Base-by-base conservation (phyloP, 2,329 filamentous ascomycete species). In the Sphaceloma murrayae region DNA sequence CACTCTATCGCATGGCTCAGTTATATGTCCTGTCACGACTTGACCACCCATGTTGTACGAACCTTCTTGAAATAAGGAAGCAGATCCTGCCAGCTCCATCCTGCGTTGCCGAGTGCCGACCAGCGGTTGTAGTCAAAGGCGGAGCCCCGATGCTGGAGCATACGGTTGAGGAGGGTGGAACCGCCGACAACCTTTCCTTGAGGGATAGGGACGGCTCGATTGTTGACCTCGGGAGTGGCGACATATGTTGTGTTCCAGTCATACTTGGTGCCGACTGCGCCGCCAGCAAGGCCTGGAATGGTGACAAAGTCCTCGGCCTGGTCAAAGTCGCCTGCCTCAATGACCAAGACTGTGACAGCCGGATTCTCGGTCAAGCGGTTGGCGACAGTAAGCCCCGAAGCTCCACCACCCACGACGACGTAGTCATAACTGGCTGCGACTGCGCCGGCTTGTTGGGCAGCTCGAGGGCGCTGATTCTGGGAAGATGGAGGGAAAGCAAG, bases 41-140 rank as follows among this genome's bases (percentile, higher is more conserved):
- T n/a, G n/a, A n/a, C n/a, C n/a, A n/a, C n/a, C n/a, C n/a, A n/a
- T n/a, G n/a, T n/a, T n/a, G n/a, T n/a, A 52, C 53, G 53, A 57
- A 65, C 51, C 36, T 56, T 61, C 49, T 53, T 55, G 51, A 65
- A 64, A 50, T 62, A 63, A 5, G 56, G 58, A 8, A 60, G 52
- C 18, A 73, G 49, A 5, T 63, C 63, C 29, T 72, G 59, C 72
- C 73, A 80, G 0, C 66, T 63, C 77, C 77, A 80, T 2, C 74
- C 76, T 1, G 51, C 45, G 50, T 79, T 80, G 0, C 76, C 76
- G 5, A 80, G 58, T 18, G 63, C 58, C 34, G 68, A 69, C 76
- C 76, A 80, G 32, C 76, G 72, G 24, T 63, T 62, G 26, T 53
- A 60, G 36, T 61, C 64, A 5, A 65, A 70, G 19, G 69, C 65